phyloP scores from a whole-genome alignment of 306 rosid genomes.

The Cicer judaicum region DNA sequence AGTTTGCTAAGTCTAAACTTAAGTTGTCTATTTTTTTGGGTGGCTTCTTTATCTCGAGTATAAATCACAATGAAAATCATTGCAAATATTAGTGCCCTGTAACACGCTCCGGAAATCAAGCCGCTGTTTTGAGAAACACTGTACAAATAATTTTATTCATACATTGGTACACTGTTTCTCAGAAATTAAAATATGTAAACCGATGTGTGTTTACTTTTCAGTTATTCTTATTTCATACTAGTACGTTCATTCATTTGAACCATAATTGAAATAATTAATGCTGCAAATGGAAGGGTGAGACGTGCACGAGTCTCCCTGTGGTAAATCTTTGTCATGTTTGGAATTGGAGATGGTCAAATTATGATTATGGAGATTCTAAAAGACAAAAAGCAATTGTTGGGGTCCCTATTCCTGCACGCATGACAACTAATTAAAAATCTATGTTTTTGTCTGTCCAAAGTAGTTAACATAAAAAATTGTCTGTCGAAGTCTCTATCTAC shows the following conservation, averaged over 20 bases:
- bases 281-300: constrained; percentile 18
- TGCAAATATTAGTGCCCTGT: constrained; percentile 50
- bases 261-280: constrained; percentile 30
- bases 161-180: neutral
- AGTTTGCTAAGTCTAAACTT: constrained; percentile 45
- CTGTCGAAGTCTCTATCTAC: too few relatives aligned
- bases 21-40: constrained; percentile 49
- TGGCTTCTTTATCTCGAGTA: constrained; percentile 47
- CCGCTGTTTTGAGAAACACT: constrained; percentile 25
- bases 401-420: constrained; percentile 47
- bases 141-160: neutral
- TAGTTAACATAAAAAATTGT: neutral
- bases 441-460: constrained; percentile 52
- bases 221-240: too few relatives aligned
- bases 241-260: neutral
- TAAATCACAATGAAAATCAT: constrained; percentile 47
- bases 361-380: constrained; percentile 32
- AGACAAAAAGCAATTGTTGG: constrained; percentile 55
- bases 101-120: constrained; percentile 42
- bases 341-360: constrained; percentile 27
- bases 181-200: neutral
- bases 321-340: constrained; percentile 34
- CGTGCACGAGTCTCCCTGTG: constrained; percentile 26
- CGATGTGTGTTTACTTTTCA: neutral
- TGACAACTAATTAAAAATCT: constrained; percentile 46